Evolutionary conservation across 179 eudicot species (phyloP).

Genomic region (Sideroxylon spinosum): DNA sequence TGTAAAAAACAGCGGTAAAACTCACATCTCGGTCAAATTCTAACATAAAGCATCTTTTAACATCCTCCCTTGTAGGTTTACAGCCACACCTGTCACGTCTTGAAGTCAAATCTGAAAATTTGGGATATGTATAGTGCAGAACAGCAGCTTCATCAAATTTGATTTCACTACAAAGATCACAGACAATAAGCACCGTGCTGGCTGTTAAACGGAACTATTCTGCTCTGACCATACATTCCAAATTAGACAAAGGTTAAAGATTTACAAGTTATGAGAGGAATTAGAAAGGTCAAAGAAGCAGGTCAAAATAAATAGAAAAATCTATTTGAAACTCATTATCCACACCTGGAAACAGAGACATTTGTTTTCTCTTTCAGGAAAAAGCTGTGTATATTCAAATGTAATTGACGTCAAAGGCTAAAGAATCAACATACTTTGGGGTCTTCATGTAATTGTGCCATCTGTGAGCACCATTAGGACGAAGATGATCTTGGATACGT

Average conservation of each 20-base stretch:
- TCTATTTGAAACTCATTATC: neutral
- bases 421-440: slow-evolving; percentile 50
- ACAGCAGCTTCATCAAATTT: slow-evolving; percentile 83
- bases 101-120: slow-evolving; percentile 82
- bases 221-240: neutral
- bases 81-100: slow-evolving; percentile 88
- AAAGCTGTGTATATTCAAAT: neutral
- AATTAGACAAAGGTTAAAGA: neutral
- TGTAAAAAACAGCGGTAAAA: slow-evolving; percentile 2
- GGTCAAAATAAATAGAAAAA: neutral
- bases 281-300: neutral
- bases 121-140: slow-evolving; percentile 75
- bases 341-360: neutral
- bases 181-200: neutral
- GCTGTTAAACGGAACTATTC: neutral
- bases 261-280: neutral
- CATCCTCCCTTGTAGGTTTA: slow-evolving; percentile 81
- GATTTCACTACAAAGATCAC: slow-evolving; percentile 48
- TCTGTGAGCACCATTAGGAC: slow-evolving; percentile 95
- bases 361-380: neutral
- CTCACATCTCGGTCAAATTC: slow-evolving; percentile 84
- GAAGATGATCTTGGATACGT: slow-evolving; percentile 67
- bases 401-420: neutral
- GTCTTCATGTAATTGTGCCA: slow-evolving; percentile 90
- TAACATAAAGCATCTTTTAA: slow-evolving; percentile 79